Evolutionary conservation across 306 rosid genomes (phyloP), one percentile per base, ranked within the genome.

Genomic region (Phaseolus lunatus): DNA sequence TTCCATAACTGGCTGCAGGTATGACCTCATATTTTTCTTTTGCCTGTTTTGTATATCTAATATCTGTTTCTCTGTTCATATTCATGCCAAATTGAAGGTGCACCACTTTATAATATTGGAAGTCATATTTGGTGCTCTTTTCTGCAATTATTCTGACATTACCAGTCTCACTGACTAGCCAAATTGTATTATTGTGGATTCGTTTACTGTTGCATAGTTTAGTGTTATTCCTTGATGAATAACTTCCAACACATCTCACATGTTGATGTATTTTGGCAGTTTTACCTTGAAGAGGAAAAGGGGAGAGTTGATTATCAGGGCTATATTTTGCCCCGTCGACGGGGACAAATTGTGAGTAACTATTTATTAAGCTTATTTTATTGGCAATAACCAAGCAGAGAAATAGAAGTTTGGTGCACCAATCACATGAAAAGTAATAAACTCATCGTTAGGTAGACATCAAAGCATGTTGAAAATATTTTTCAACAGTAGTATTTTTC

Each of bases 1-100:
- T 95, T 95, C 82, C 98, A 95, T 82, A 95, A 95, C 84, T 92
- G 97, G 98, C 85, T 95, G 82, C 97, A 95, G 97, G 97, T 95
- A 44, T 78, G 75, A 71, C 72, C 26, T 76, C 23, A 22, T 66
- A 26, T n/a, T 49, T 54, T 24, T 20, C 31, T 44, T 33, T 20
- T 69, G 16, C 18, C 33, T 50, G 33, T 72, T 52, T n/a, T 39
- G 23, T 19, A 16, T 77, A 31, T 70, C 56, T 67, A 16, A 33
- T 10, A 41, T 37, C 11, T 37, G 2, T 9, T 58, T 72, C 26
- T 78, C 59, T 62, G 15, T 53, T 61, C 14, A n/a, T 33, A 65
- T 73, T 57, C 31, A 23, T 59, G 72, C 54, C 39, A 62, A 52
- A 66, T 54, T 49, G 52, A 56, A 20, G 56, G 10, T 45, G 44